Evolutionary conservation across 2,329 filamentous ascomycete genomes (phyloP).

Genomic region (Ramularia endophylla): DNA sequence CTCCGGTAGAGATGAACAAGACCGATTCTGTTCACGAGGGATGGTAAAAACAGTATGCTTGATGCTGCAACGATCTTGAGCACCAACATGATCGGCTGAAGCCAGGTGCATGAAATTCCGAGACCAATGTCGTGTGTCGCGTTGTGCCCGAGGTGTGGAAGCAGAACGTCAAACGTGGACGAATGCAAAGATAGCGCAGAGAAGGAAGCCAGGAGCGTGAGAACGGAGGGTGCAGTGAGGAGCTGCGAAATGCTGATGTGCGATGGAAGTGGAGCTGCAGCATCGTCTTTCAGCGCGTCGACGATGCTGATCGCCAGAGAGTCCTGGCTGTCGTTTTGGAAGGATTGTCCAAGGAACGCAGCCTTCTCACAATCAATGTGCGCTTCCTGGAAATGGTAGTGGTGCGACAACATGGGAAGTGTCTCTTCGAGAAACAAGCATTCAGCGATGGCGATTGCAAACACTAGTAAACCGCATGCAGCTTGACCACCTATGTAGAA

Average conservation of each 20-base stretch:
- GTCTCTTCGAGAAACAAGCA: slow-evolving; percentile 35
- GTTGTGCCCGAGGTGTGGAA: slow-evolving; percentile 44
- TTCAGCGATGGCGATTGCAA: slow-evolving; percentile 37
- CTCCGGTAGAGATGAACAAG: slow-evolving; percentile 40
- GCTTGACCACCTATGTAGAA: slow-evolving; percentile 31
- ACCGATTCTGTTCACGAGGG: slow-evolving; percentile 34
- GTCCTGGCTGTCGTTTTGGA: slow-evolving; percentile 27
- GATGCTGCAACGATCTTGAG: slow-evolving; percentile 38
- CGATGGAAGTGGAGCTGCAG: slow-evolving; percentile 22
- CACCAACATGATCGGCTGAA: slow-evolving; percentile 37
- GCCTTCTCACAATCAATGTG: slow-evolving; percentile 40
- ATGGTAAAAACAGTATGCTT: slow-evolving; percentile 34
- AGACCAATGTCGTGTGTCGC: slow-evolving; percentile 40
- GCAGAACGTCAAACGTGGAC: slow-evolving; percentile 46
- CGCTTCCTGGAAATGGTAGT: slow-evolving; percentile 5
- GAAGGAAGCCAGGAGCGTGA: slow-evolving; percentile 43
- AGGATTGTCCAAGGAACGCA: slow-evolving; percentile 37
- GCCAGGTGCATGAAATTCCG: slow-evolving; percentile 41
- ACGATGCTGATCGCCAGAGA: slow-evolving; percentile 32
- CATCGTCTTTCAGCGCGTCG: slow-evolving; percentile 26
- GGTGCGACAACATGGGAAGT: slow-evolving; percentile 6
- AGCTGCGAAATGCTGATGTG: slow-evolving; percentile 42
- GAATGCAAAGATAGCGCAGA: slow-evolving; percentile 53
- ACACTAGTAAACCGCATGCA: slow-evolving; percentile 37
- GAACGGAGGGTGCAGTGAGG: slow-evolving; percentile 41